These are phyloP conservation scores for Colletotrichum viniferum DNA, from an alignment of 2,329 filamentous ascomycete genomes.

Conservation along the genomic window DNA sequence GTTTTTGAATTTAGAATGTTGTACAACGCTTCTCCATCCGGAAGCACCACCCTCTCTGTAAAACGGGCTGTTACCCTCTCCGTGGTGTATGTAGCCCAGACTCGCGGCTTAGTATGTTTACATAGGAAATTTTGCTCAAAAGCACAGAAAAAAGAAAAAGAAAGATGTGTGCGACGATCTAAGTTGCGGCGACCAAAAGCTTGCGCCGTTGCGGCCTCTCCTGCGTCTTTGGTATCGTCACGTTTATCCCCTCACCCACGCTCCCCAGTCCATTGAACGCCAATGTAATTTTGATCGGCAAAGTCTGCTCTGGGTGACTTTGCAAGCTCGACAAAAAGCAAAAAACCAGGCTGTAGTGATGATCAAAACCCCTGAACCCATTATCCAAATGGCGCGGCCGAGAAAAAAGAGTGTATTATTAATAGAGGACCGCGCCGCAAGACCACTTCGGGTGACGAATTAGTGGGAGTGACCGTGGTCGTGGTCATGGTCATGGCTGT, in stretches of 20 bases:
- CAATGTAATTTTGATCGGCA: neutral
- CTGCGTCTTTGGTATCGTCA: neutral
- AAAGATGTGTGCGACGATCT: neutral
- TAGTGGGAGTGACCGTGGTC: slow-evolving; percentile 6
- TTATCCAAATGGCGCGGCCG: neutral
- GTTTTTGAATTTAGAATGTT: neutral
- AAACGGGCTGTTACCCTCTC: neutral
- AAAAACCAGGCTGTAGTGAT: neutral
- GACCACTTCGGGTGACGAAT: neutral
- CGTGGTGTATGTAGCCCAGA: neutral
- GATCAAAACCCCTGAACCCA: neutral
- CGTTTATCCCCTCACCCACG: neutral
- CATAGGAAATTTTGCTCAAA: neutral
- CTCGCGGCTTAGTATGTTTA: neutral
- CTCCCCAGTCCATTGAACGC: slow-evolving; percentile 10
- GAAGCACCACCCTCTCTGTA: neutral
- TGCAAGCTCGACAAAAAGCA: neutral
- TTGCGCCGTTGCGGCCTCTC: neutral
- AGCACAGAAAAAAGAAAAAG: neutral
- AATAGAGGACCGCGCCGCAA: neutral
- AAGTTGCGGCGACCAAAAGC: neutral
- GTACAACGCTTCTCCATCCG: neutral
- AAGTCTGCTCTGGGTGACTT: neutral
- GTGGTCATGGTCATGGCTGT: neutral
- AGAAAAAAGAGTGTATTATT: neutral